phyloP scores from a whole-genome alignment of 1,284 basidiomycete genomes.

The Papiliotrema nemorosa region DNA sequence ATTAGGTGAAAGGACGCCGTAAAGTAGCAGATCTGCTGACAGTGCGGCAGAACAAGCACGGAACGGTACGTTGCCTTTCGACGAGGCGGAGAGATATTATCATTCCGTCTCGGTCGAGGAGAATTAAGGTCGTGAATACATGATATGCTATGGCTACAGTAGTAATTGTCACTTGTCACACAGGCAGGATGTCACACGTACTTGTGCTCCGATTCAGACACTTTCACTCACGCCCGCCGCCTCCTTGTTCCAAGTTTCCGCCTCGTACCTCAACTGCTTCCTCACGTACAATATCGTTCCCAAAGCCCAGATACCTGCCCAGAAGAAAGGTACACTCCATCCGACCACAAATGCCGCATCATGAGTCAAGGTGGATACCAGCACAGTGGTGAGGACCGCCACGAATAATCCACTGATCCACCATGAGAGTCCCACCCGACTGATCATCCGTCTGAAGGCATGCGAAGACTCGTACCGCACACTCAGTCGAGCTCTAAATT shows the following conservation, averaged over 20 bases:
- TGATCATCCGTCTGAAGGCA: conserved; percentile 3
- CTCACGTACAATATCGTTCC: conserved; percentile 2
- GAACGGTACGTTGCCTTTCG: no score
- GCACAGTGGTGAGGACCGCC: conserved; percentile 3
- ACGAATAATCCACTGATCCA: not conserved
- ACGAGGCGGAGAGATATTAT: no score
- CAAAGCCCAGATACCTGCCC: conserved; percentile 4
- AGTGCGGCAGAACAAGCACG: no score
- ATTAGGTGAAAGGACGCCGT: no score
- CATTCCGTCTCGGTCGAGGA: no score
- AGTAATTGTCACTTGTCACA: no score
- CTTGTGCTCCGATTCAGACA: no score
- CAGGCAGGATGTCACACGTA: no score
- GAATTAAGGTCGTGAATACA: no score
- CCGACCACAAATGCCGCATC: conserved; percentile 9
- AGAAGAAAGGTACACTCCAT: conserved; percentile 7
- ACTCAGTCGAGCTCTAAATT: not conserved
- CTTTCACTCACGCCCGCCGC: not conserved
- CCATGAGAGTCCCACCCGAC: conserved; percentile 3
- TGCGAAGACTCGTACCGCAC: conserved; percentile 4
- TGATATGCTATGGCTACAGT: no score
- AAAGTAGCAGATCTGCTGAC: no score
- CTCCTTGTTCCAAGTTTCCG: not conserved
- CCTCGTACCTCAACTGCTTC: conserved; percentile 1
- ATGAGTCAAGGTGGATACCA: conserved; percentile 4